Evolutionary conservation across 2,329 filamentous ascomycete genomes (phyloP).

Genomic region (Davidsoniella australis): DNA sequence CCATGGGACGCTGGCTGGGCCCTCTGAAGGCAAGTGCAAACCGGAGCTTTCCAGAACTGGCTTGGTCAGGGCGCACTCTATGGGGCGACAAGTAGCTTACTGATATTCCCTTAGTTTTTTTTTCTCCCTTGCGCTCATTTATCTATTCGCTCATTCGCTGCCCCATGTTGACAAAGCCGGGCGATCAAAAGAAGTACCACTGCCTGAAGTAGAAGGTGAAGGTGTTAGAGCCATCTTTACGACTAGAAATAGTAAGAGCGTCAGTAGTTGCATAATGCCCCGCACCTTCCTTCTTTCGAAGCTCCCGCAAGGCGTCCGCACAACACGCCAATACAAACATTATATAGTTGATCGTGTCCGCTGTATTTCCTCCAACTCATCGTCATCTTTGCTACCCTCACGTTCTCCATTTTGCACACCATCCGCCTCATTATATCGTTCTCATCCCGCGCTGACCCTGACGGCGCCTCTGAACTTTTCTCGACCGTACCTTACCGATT

Average conservation of each 20-base stretch:
- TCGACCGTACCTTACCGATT: constrained; percentile 34
- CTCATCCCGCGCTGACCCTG: neutral
- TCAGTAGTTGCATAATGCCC: constrained; percentile 22
- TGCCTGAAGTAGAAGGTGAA: constrained; percentile 5
- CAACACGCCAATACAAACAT: neutral
- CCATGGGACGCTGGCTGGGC: neutral
- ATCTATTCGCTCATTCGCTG: neutral
- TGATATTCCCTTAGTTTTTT: neutral
- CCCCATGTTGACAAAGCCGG: neutral
- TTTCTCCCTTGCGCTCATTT: neutral
- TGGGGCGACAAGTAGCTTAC: neutral
- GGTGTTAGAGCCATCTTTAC: no score
- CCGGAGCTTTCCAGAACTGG: neutral
- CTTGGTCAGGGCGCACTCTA: neutral
- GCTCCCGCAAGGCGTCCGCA: constrained; percentile 6
- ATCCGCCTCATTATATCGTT: constrained; percentile 5
- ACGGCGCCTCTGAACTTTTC: constrained; percentile 3
- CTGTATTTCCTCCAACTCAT: constrained; percentile 11
- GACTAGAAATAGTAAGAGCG: neutral
- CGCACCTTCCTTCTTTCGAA: constrained; percentile 24
- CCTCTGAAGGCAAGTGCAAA: neutral
- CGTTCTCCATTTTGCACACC: constrained; percentile 8
- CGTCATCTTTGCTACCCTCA: constrained; percentile 9
- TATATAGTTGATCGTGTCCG: constrained; percentile 10
- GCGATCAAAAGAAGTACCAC: neutral